These are phyloP conservation scores for Ichthyophthirius multifiliis DNA, from an alignment of 169 alveolate species.

Conservation along the genomic window DNA sequence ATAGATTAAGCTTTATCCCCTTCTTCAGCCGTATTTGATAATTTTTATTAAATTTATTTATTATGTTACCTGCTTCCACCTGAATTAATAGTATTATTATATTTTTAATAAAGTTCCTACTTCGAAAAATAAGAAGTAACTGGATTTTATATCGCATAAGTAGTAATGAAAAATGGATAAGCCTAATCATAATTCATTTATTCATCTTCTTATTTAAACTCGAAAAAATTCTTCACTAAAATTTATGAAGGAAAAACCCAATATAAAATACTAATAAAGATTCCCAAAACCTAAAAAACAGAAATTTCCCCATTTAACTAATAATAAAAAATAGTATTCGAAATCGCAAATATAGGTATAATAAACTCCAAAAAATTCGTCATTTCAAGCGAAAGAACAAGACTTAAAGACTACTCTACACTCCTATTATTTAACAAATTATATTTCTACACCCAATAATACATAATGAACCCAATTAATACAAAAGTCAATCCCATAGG, in stretches of 20 bases:
- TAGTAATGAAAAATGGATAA: not conserved
- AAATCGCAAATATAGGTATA: not conserved
- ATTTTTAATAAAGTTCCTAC: not conserved
- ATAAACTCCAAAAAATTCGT: not conserved
- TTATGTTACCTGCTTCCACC: too few species aligned
- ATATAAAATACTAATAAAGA: not conserved
- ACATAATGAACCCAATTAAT: not conserved
- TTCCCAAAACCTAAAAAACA: not conserved
- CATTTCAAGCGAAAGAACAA: not conserved
- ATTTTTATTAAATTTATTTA: too few species aligned
- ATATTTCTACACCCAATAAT: not conserved
- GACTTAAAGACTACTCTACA: not conserved
- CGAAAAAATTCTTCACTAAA: not conserved
- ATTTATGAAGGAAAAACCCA: not conserved
- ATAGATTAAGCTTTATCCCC: too few species aligned
- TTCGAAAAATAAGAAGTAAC: not conserved
- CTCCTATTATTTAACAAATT: not conserved
- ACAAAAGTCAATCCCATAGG: not conserved
- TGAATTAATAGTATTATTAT: not conserved
- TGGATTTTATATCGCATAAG: not conserved
- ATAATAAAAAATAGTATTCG: not conserved
- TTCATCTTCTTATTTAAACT: not conserved
- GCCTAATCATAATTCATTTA: not conserved
- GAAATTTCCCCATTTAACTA: not conserved
- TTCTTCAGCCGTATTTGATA: too few species aligned